Conservation (phyloP, 148 eudicot species). For the Vaccinium macrocarpon region DNA sequence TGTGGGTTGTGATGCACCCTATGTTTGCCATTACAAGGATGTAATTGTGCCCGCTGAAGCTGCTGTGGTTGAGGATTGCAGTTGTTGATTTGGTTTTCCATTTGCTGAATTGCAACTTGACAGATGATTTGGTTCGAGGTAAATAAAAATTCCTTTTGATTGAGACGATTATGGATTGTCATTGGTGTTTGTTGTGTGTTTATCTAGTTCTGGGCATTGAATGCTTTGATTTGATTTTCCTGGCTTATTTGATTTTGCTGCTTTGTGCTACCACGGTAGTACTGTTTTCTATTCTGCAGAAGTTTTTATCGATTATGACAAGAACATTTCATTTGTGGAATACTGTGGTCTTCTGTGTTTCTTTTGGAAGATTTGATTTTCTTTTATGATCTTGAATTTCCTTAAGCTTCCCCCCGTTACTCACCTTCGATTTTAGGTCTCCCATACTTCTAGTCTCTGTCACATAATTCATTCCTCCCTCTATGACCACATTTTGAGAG, state of each 20-base stretch:
- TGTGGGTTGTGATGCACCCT: slow-evolving; percentile 32
- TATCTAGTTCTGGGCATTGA: background rate
- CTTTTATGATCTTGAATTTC: background rate
- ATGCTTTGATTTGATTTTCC: background rate
- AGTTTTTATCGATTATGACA: background rate
- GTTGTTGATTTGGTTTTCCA: background rate
- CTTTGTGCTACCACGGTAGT: background rate
- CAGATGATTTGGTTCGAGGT: background rate
- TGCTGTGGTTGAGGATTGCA: slow-evolving; percentile 14
- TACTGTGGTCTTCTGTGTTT: background rate
- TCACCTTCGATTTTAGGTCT: background rate
- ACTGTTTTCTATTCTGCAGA: background rate
- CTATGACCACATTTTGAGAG: background rate
- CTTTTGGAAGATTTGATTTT: background rate
- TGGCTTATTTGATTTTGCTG: background rate
- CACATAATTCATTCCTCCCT: background rate
- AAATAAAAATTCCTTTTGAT: background rate
- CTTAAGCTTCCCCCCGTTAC: background rate
- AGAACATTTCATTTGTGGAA: background rate
- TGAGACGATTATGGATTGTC: background rate
- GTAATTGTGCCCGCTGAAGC: slow-evolving; percentile 28
- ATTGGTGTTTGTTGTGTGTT: background rate
- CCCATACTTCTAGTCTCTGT: background rate
- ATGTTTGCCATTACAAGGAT: slow-evolving; percentile 34
- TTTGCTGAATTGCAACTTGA: background rate